Evolutionary conservation across 2,329 filamentous ascomycete species (phyloP).

Genomic region (Parafenestella ontariensis): DNA sequence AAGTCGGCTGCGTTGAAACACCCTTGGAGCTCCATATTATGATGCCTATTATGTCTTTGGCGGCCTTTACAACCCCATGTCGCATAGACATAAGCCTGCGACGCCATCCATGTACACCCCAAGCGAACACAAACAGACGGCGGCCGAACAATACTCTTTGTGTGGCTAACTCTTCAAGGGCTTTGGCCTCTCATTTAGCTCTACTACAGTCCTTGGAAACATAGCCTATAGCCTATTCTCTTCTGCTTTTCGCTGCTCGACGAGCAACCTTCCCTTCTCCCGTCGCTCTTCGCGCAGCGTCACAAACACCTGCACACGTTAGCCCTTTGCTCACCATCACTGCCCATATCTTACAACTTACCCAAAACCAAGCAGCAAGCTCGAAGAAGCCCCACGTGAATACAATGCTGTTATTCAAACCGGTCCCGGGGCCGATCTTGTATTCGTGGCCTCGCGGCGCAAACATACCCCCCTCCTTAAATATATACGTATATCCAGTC

Average conservation of each 20-base stretch:
- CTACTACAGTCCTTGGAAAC: too few relatives aligned
- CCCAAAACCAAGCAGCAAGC: conserved; percentile 87
- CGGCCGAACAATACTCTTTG: too few relatives aligned
- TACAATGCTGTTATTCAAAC: conserved; percentile 81
- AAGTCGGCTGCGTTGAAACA: too few relatives aligned
- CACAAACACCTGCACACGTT: conserved; percentile 37
- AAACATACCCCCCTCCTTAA: conserved; percentile 60
- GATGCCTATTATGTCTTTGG: too few relatives aligned
- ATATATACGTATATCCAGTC: conserved; percentile 70
- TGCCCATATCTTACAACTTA: conserved; percentile 41
- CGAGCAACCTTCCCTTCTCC: conserved; percentile 35
- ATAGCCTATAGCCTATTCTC: conserved; percentile 28
- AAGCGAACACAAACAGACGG: too few relatives aligned
- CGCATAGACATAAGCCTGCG: too few relatives aligned
- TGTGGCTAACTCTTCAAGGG: too few relatives aligned
- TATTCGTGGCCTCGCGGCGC: conserved; percentile 37
- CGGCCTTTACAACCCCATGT: too few relatives aligned
- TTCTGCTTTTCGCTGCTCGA: conserved; percentile 45
- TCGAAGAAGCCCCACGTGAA: conserved; percentile 88
- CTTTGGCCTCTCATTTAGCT: too few relatives aligned
- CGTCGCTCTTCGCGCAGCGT: conserved; percentile 47
- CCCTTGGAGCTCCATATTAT: too few relatives aligned
- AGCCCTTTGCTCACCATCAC: conserved; percentile 1
- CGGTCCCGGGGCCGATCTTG: conserved; percentile 57
- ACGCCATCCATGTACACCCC: too few relatives aligned